phyloP scores from a whole-genome alignment of 371 early-diverging fungal genomes.

The Fennellomyces sp. region DNA sequence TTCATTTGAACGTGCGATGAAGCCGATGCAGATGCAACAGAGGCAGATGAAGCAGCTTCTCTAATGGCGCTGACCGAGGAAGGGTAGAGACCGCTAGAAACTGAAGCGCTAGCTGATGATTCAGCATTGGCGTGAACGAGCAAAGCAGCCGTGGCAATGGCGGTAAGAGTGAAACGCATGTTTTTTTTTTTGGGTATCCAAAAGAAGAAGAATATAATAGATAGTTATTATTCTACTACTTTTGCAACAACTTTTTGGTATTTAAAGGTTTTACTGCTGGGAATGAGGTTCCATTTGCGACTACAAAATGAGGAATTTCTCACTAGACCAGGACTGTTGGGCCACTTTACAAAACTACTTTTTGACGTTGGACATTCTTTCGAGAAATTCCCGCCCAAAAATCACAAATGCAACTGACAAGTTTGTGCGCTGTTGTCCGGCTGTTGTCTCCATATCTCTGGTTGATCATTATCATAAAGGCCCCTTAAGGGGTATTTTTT shows the following conservation, averaged over 20 bases:
- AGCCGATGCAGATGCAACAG: constrained; percentile 7
- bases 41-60: constrained; percentile 10
- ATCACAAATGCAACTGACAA: not conserved
- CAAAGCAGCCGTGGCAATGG: constrained; percentile 12
- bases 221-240: not conserved
- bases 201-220: not conserved
- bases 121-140: constrained; percentile 1
- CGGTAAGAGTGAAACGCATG: constrained; percentile 17
- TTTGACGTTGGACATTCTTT: not conserved
- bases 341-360: constrained; percentile 20
- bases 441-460: too few relatives aligned
- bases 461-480: too few relatives aligned
- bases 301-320: constrained; percentile 5
- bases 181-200: not conserved
- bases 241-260: not conserved
- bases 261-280: not conserved
- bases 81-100: not conserved
- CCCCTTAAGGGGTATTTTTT: too few relatives aligned
- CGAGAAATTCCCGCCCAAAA: constrained; percentile 1
- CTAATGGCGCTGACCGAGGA: constrained; percentile 2
- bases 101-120: not conserved
- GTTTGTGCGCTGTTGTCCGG: too few relatives aligned
- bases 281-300: constrained; percentile 1
- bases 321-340: constrained; percentile 2
- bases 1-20: constrained; percentile 5